Conservation (phyloP, 2,329 filamentous ascomycete genomes). For the Stachybotrys chartarum region DNA sequence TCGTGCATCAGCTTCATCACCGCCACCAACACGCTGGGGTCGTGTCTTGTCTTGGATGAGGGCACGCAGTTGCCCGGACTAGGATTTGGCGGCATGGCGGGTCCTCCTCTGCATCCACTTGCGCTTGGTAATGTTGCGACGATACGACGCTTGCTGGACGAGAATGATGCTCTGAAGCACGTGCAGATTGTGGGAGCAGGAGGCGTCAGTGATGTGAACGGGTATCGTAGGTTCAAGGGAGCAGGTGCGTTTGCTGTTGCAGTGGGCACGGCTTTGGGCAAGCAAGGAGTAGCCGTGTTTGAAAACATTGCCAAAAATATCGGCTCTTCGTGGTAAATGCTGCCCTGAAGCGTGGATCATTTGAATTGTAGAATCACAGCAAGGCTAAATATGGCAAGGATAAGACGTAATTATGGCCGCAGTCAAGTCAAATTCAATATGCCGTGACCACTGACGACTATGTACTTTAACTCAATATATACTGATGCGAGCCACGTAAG, state of each 20-base stretch:
- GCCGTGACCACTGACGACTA: neutral
- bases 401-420: too few species aligned
- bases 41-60: slow-evolving; percentile 49
- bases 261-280: slow-evolving; percentile 62
- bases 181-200: slow-evolving; percentile 65
- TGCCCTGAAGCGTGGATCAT: neutral
- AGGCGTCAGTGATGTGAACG: slow-evolving; percentile 58
- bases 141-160: slow-evolving; percentile 53
- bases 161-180: slow-evolving; percentile 35
- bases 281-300: slow-evolving; percentile 56
- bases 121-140: slow-evolving; percentile 70
- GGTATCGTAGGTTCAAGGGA: slow-evolving; percentile 56
- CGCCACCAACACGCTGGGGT: slow-evolving; percentile 65
- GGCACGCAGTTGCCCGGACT: slow-evolving; percentile 41
- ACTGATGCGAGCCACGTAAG: neutral
- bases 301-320: slow-evolving; percentile 39
- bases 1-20: slow-evolving; percentile 58
- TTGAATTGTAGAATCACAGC: too few species aligned
- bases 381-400: too few species aligned
- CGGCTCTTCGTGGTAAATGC: slow-evolving; percentile 9
- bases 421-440: neutral
- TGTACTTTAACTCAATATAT: neutral
- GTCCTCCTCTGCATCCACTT: slow-evolving; percentile 63
- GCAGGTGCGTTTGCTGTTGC: slow-evolving; percentile 62
- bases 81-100: slow-evolving; percentile 66